Percentiles rank a stretch among this genome's conserved stretches.
Evolutionary conservation across 768 basidiomycete species (phyloP).

Genomic region (Rhodotorula paludigena): DNA sequence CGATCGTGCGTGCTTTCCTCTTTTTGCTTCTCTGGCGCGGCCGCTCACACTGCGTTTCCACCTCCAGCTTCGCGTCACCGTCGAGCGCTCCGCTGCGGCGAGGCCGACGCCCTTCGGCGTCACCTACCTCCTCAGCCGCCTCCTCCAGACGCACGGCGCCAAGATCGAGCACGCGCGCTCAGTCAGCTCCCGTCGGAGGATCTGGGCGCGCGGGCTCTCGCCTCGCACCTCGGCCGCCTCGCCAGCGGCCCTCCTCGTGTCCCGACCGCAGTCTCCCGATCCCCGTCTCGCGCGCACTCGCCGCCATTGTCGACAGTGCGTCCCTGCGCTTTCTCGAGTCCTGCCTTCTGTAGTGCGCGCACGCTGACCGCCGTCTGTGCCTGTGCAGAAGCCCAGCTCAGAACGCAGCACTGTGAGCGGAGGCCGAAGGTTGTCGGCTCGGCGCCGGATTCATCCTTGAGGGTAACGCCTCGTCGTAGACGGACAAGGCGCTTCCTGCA

Average conservation of each 20-base stretch:
- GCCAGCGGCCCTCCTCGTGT: background rate
- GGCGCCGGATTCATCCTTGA: too few species aligned
- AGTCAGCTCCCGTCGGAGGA: constrained; percentile 14
- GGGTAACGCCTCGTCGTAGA: too few species aligned
- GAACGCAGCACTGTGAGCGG: too few species aligned
- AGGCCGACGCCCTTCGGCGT: constrained; percentile 69
- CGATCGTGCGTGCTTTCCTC: constrained; percentile 44
- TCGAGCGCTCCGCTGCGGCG: constrained; percentile 89
- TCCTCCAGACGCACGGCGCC: constrained; percentile 20
- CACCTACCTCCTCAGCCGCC: constrained; percentile 19
- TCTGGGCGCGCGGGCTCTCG: background rate
- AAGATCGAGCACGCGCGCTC: constrained; percentile 5
- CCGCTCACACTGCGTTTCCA: background rate
- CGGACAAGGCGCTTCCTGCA: too few species aligned
- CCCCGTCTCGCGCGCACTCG: too few species aligned
- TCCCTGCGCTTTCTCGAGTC: too few species aligned
- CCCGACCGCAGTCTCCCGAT: too few species aligned
- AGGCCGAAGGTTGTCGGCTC: too few species aligned
- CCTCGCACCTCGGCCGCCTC: background rate
- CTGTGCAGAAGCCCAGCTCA: too few species aligned
- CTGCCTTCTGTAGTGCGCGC: too few species aligned
- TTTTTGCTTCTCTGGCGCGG: fast-evolving
- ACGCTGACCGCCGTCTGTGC: too few species aligned
- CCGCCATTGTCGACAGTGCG: too few species aligned
- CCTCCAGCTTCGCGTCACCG: constrained; percentile 55